phyloP scores from a whole-genome alignment of 2,329 filamentous ascomycete species.

The Diplodia seriata region DNA sequence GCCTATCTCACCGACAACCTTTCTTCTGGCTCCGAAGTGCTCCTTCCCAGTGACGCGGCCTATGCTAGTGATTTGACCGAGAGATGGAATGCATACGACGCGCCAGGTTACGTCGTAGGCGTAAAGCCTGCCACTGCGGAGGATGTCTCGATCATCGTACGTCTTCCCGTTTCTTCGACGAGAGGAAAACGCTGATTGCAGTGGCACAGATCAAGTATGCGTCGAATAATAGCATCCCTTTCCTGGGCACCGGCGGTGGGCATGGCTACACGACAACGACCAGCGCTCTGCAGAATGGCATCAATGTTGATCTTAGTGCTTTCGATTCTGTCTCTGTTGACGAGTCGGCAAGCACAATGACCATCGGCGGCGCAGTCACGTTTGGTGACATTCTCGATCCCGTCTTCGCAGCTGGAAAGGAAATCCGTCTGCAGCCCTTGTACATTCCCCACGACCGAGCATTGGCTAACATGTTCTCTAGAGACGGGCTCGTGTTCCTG shows the following conservation, averaged over 20 bases:
- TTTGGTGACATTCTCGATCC: constrained; percentile 41
- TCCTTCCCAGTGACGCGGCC: neutral
- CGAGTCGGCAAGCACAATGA: constrained; percentile 36
- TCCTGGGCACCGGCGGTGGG: constrained; percentile 46
- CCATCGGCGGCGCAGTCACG: constrained; percentile 40
- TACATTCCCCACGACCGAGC: neutral
- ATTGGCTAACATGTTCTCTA: neutral
- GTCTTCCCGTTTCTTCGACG: neutral
- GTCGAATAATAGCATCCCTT: constrained; percentile 38
- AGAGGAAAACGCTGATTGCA: neutral
- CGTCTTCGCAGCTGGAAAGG: constrained; percentile 41
- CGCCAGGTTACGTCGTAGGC: neutral
- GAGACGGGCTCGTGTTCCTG: constrained; percentile 29
- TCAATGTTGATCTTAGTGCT: constrained; percentile 44
- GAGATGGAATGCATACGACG: neutral
- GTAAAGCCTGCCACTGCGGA: neutral
- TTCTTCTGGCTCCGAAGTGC: neutral
- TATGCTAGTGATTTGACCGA: neutral
- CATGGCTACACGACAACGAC: constrained; percentile 45
- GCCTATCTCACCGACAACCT: neutral
- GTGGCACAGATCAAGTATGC: neutral
- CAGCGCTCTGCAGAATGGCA: constrained; percentile 38
- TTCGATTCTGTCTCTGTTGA: constrained; percentile 41
- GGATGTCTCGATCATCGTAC: neutral
- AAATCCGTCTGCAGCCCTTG: constrained; percentile 39